Evolutionary conservation across 306 rosid genomes (phyloP).

Genomic region (Prinsepia uniflora): DNA sequence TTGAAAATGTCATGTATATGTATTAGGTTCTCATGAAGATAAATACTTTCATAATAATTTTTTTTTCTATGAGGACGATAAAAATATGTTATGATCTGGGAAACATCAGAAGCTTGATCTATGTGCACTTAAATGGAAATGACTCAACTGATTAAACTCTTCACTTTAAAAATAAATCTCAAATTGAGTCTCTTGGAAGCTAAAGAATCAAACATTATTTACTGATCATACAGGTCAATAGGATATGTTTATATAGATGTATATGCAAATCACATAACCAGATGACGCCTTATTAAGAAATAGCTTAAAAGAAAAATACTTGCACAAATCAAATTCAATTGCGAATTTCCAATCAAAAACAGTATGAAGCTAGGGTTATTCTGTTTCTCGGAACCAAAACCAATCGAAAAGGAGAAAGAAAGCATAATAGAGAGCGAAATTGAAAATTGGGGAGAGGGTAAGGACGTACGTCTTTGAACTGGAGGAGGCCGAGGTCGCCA

Average conservation of each 20-base stretch:
- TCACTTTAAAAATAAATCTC: neutral
- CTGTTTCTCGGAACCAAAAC: neutral
- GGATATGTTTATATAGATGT: no score
- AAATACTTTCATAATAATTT: neutral
- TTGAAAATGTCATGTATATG: neutral
- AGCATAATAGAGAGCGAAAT: neutral
- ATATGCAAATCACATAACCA: no score
- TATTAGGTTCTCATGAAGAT: neutral
- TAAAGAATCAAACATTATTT: neutral
- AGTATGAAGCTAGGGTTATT: slow-evolving; percentile 25
- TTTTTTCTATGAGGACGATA: neutral
- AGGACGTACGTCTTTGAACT: slow-evolving; percentile 72
- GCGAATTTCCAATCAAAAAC: neutral
- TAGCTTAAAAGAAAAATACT: neutral
- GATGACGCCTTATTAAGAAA: neutral
- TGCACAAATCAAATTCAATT: neutral
- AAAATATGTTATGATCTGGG: neutral
- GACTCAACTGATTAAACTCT: neutral
- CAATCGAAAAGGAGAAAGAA: neutral
- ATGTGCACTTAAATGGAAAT: neutral
- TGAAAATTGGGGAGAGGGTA: neutral
- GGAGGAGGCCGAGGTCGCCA: slow-evolving; percentile 93
- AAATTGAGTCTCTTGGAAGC: neutral
- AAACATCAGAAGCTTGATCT: neutral
- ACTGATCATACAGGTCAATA: neutral